Percentiles rank a stretch among this genome's conserved stretches.
Conservation (phyloP, 345 rosid species). For the Hibiscus tridactylites region DNA sequence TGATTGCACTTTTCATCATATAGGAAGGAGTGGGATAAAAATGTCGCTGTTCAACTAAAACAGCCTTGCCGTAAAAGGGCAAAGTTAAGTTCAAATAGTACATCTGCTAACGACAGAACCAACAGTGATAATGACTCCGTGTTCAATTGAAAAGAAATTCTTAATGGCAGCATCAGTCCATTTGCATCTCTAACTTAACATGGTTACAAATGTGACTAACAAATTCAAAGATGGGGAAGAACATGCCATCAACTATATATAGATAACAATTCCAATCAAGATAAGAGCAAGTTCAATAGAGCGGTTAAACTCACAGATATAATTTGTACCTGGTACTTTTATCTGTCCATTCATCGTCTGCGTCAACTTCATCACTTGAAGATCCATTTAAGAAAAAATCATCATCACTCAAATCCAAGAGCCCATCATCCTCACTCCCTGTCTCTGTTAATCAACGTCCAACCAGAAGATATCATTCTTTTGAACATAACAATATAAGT, state of each 20-base stretch:
- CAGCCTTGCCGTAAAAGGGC: background rate
- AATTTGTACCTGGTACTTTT: conserved; percentile 70
- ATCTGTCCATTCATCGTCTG: conserved; percentile 97
- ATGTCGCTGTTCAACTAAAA: background rate
- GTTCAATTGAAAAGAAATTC: background rate
- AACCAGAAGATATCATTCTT: conserved; percentile 7
- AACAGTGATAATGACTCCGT: background rate
- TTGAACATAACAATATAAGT: background rate
- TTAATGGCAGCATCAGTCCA: background rate
- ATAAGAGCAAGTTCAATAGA: background rate
- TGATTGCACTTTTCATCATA: conserved; percentile 2
- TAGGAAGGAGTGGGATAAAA: background rate
- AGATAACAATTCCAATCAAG: background rate
- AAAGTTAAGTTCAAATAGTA: background rate
- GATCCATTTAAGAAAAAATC: conserved; percentile 83
- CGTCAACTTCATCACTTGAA: conserved; percentile 97
- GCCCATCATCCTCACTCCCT: conserved; percentile 98
- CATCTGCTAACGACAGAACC: background rate
- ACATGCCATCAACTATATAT: background rate
- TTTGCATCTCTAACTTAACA: background rate
- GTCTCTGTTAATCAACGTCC: conserved; percentile 50
- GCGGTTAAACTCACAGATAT: background rate
- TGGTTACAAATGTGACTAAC: background rate
- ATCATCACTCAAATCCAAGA: conserved; percentile 88
- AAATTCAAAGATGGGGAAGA: background rate